Evolutionary conservation across 352 stramenopile genomes (phyloP).

Genomic region (Phytophthora vignae): DNA sequence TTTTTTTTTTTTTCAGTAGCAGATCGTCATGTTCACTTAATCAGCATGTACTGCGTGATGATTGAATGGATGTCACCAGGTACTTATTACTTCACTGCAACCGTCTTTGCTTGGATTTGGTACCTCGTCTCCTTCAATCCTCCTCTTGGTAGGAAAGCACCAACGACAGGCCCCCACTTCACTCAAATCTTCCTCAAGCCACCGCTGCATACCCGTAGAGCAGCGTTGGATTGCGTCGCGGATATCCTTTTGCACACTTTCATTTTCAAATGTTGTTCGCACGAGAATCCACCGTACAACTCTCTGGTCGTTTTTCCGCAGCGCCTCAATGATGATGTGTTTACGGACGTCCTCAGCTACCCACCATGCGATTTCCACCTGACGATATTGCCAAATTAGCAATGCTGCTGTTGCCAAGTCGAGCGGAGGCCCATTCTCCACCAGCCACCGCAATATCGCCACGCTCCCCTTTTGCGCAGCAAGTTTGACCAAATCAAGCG

Average conservation of each 20-base stretch:
- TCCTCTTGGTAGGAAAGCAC: too few relatives aligned
- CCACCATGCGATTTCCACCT: neutral
- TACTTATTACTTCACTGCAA: too few relatives aligned
- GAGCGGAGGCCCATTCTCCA: too few relatives aligned
- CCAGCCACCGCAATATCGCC: too few relatives aligned
- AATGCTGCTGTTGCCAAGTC: too few relatives aligned
- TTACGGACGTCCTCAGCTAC: neutral
- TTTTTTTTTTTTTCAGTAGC: too few relatives aligned
- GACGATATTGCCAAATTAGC: too few relatives aligned
- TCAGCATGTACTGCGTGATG: too few relatives aligned
- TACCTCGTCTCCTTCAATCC: too few relatives aligned
- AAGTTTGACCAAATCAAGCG: neutral
- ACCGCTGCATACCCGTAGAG: neutral
- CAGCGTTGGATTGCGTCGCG: neutral
- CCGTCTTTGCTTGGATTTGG: too few relatives aligned
- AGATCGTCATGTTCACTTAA: too few relatives aligned
- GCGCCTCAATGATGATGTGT: neutral
- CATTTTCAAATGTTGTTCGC: neutral
- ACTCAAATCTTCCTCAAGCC: neutral
- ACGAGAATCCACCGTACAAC: neutral
- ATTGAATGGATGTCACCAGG: too few relatives aligned
- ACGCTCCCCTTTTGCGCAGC: neutral
- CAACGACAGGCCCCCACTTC: neutral
- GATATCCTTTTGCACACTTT: neutral
- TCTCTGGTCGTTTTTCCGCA: neutral